A percentile compares a stretch with the other conserved stretches of the same genome.
phyloP scores from a whole-genome alignment of 495 filamentous ascomycete species.

The Pyrenula massariospora region DNA sequence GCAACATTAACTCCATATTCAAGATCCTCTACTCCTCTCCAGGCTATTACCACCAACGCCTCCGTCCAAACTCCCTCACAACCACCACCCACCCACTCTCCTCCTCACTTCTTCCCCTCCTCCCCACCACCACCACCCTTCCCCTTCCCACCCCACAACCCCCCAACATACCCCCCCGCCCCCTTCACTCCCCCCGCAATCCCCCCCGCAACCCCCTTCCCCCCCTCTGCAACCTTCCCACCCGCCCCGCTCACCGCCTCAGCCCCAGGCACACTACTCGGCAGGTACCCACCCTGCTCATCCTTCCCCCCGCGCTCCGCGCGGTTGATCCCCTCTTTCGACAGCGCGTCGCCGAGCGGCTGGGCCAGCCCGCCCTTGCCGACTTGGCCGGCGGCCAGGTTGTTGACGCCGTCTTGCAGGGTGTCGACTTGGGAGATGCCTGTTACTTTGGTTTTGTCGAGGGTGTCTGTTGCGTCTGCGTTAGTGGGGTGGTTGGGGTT shows the following conservation, averaged over 20 bases:
- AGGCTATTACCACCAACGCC: too few relatives aligned
- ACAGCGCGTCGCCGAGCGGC: slow-evolving; percentile 45
- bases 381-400: slow-evolving; percentile 44
- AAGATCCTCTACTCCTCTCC: too few relatives aligned
- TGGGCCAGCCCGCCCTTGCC: slow-evolving; percentile 51
- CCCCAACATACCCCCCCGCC: slow-evolving; percentile 20
- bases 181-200: slow-evolving; percentile 13
- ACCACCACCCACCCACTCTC: background rate
- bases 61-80: too few relatives aligned
- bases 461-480: slow-evolving; percentile 31
- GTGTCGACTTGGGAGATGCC: slow-evolving; percentile 47
- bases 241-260: background rate
- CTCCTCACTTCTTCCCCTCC: background rate
- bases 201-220: slow-evolving; percentile 3
- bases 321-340: slow-evolving; percentile 53
- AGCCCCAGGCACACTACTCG: background rate
- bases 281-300: slow-evolving; percentile 28
- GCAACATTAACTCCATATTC: too few relatives aligned
- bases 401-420: slow-evolving; percentile 50
- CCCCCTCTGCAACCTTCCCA: slow-evolving; percentile 3
- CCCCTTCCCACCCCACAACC: slow-evolving; percentile 12
- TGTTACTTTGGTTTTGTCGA: slow-evolving; percentile 56
- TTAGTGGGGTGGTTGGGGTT: background rate
- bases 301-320: slow-evolving; percentile 51
- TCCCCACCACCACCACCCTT: background rate